Base-by-base conservation (phyloP, 176 grass and related monocot genomes). In the Hordeum marinum region DNA sequence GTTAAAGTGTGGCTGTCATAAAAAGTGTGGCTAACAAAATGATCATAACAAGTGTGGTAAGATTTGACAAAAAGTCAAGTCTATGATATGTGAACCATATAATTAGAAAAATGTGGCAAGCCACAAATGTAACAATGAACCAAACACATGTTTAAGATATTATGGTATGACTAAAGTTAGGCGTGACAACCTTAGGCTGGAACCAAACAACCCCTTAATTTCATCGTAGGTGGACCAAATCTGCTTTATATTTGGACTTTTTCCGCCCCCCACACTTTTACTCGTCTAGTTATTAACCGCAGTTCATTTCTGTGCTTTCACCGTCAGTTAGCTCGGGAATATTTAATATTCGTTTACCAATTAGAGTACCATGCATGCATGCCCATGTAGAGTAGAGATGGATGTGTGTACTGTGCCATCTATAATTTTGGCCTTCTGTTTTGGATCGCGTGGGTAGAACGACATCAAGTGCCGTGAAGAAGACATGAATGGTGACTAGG, bases 201-300 rank as follows among this genome's bases (percentile, higher is more conserved):
- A n/a, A n/a, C n/a, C n/a, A n/a, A n/a, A n/a, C n/a, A n/a, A n/a
- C n/a, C n/a, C n/a, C n/a, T n/a, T 59, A 25, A 39, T 7, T 39
- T 73, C 87, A 75, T 66, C 87, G 76, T 85, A 80, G 27, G 37
- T 76, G 82, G 80, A 36, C 13, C 11, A 34, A 76, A 62, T 72
- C 80, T 4, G 58, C 10, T 86, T 43, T 60, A n/a, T 67, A 11
- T 24, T 84, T 48, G 71, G 71, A 58, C 29, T 32, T 58, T 78
- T 72, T 64, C 11, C 23, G 46, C 18, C 41, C 42, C 55, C 55
- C 9, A 2, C 12, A 5, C 13, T 17, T 12, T 52, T 20, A 52
- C 34, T n/a, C 67, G 26, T 46, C 59, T 15, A 23, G 11, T 34
- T 34, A 3, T 31, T n/a, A 68, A 18, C 11, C 52, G 39, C 14